Percentiles rank a stretch among this genome's conserved stretches.
Evolutionary conservation across 2,329 filamentous ascomycete species (phyloP).

Genomic region (Metarhizium robertsii): DNA sequence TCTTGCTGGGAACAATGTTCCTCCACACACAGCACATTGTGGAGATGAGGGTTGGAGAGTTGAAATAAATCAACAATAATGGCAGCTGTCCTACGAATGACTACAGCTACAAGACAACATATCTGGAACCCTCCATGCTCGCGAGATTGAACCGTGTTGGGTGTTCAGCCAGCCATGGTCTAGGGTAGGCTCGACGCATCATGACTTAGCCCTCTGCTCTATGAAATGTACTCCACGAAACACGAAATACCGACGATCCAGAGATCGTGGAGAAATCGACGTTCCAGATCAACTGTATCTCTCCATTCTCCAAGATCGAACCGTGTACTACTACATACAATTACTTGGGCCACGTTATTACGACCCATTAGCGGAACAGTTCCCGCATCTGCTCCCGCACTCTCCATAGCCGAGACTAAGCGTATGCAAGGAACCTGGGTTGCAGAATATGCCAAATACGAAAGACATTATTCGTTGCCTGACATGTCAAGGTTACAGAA

Average conservation of each 20-base stretch:
- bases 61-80: too few relatives aligned
- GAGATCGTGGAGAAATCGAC: background rate
- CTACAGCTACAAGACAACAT: too few relatives aligned
- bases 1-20: too few relatives aligned
- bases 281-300: background rate
- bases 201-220: background rate
- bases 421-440: background rate
- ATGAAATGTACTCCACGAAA: background rate
- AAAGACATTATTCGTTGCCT: background rate
- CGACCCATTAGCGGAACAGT: background rate
- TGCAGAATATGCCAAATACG: background rate
- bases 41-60: too few relatives aligned
- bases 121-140: too few relatives aligned
- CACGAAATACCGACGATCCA: background rate
- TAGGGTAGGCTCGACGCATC: too few relatives aligned
- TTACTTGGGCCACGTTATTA: background rate
- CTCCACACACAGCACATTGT: too few relatives aligned
- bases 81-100: too few relatives aligned
- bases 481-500: background rate
- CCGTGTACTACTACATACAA: background rate
- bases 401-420: background rate
- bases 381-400: background rate
- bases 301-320: background rate
- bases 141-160: too few relatives aligned
- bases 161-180: too few relatives aligned